Conservation (phyloP, 2,329 filamentous ascomycete species). For the Berkeleyomyces basicola region DNA sequence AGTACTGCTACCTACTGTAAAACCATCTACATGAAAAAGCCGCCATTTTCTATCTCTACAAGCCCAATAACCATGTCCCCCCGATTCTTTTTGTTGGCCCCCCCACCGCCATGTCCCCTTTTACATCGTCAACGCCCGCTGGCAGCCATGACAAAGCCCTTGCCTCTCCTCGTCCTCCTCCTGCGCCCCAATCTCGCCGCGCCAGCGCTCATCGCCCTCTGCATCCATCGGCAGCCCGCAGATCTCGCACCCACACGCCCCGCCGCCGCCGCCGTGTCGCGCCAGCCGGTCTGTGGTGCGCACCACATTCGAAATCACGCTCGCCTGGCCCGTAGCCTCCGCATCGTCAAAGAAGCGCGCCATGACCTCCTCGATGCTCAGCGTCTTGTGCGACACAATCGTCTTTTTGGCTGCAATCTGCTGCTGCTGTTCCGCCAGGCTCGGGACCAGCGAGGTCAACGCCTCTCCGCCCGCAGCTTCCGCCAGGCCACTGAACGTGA, state of each 20-base stretch:
- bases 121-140: slow-evolving; percentile 30
- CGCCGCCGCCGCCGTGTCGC: slow-evolving; percentile 23
- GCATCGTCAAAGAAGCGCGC: slow-evolving; percentile 62
- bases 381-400: slow-evolving; percentile 51
- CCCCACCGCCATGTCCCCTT: background rate
- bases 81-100: slow-evolving; percentile 8
- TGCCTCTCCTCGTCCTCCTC: slow-evolving; percentile 21
- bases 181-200: slow-evolving; percentile 39
- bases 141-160: slow-evolving; percentile 59
- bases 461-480: slow-evolving; percentile 24
- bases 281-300: slow-evolving; percentile 74
- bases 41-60: background rate
- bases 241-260: slow-evolving; percentile 1
- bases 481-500: slow-evolving; percentile 43
- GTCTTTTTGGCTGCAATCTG: slow-evolving; percentile 16
- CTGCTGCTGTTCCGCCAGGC: slow-evolving; percentile 21
- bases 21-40: background rate
- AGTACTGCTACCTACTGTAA: background rate
- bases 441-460: slow-evolving; percentile 29
- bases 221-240: slow-evolving; percentile 53
- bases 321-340: slow-evolving; percentile 69
- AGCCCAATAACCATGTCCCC: background rate
- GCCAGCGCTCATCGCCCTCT: slow-evolving; percentile 45
- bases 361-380: slow-evolving; percentile 87
- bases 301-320: slow-evolving; percentile 85